phyloP scores from a whole-genome alignment of 495 filamentous ascomycete species.

The Pyrenopolyporus hunteri region DNA sequence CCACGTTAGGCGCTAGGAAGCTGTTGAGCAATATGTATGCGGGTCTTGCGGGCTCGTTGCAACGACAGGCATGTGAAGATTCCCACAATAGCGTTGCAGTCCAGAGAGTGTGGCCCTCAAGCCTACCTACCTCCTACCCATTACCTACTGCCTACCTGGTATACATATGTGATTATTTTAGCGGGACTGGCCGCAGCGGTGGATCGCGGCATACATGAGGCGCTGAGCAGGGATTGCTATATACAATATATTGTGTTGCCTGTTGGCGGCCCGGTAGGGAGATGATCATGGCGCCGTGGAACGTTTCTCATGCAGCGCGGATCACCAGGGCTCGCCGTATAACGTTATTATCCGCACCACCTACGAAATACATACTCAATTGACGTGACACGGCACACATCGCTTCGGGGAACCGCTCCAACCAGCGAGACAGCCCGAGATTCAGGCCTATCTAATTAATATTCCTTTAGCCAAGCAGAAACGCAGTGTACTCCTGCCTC shows the following conservation, averaged over 20 bases:
- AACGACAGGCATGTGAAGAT: slow-evolving; percentile 34
- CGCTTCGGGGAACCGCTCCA: slow-evolving; percentile 18
- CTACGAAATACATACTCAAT: slow-evolving; percentile 17
- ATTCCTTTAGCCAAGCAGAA: slow-evolving; percentile 10
- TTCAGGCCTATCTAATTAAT: slow-evolving; percentile 15
- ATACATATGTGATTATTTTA: slow-evolving; percentile 13
- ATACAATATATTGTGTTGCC: slow-evolving; percentile 8
- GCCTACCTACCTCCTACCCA: no score
- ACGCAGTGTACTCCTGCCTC: neutral
- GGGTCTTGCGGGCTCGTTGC: slow-evolving; percentile 14
- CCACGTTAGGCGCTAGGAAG: slow-evolving; percentile 17
- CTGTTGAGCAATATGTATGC: slow-evolving; percentile 16
- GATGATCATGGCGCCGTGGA: slow-evolving; percentile 30
- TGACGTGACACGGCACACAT: slow-evolving; percentile 13
- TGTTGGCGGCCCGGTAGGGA: slow-evolving; percentile 17
- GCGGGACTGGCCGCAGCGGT: slow-evolving; percentile 23
- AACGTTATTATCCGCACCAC: slow-evolving; percentile 19
- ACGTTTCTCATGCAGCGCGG: slow-evolving; percentile 33
- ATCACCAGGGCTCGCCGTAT: slow-evolving; percentile 20
- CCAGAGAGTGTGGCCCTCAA: slow-evolving; percentile 13
- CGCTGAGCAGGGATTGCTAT: slow-evolving; percentile 10
- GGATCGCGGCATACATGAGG: slow-evolving; percentile 7
- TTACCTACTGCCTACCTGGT: no score
- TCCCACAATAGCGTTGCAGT: slow-evolving; percentile 13
- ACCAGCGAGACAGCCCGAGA: slow-evolving; percentile 7